Evolutionary conservation across 2,329 filamentous ascomycete species (phyloP).

Genomic region (Lachnellula arida): DNA sequence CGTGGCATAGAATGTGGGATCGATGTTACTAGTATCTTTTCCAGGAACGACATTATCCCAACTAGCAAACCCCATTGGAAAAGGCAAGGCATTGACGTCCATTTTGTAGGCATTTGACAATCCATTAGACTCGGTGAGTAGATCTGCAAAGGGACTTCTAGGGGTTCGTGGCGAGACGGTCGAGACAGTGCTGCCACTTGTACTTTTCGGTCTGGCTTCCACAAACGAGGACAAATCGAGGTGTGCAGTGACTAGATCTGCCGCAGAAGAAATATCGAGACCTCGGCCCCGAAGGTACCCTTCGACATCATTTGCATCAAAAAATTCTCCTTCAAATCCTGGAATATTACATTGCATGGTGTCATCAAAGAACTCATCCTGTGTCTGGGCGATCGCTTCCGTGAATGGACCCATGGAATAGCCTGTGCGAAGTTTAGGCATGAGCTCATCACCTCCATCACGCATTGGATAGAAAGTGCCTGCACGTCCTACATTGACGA

Average conservation of each 20-base stretch:
- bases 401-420: conserved; percentile 48
- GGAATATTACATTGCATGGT: conserved; percentile 50
- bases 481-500: conserved; percentile 61
- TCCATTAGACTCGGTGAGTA: neutral
- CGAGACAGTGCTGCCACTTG: conserved; percentile 12
- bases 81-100: conserved; percentile 17
- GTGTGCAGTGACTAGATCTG: conserved; percentile 57
- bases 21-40: conserved; percentile 12
- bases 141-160: conserved; percentile 12
- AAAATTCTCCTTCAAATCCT: conserved; percentile 70
- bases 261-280: conserved; percentile 55
- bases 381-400: conserved; percentile 35
- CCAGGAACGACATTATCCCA: conserved; percentile 7
- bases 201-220: conserved; percentile 11
- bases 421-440: conserved; percentile 31
- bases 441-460: conserved; percentile 18
- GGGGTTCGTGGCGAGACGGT: conserved; percentile 21
- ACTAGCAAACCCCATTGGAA: conserved; percentile 10
- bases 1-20: conserved; percentile 18
- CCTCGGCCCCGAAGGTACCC: conserved; percentile 62
- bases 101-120: conserved; percentile 2
- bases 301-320: conserved; percentile 73
- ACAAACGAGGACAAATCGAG: conserved; percentile 36
- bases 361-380: conserved; percentile 41
- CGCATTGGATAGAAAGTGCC: conserved; percentile 56